Evolutionary conservation across 2,329 filamentous ascomycete genomes (phyloP), one percentile per base, ranked within the genome.

Genomic region (Penicillium rolfsii): DNA sequence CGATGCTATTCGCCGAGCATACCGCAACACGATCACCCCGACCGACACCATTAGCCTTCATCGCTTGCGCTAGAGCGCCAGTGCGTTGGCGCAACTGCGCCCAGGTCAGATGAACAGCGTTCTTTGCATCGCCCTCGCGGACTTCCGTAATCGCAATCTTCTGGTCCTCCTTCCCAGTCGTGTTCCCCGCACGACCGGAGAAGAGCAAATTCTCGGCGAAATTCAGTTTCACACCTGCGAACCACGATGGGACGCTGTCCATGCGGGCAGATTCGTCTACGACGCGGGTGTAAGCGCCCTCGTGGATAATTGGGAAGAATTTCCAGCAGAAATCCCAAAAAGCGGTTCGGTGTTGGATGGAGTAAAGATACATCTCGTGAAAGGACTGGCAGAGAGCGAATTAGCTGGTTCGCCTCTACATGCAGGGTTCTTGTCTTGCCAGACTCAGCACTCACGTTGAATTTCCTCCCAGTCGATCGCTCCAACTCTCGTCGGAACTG

Each of bases 171-270:
- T 95, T 95, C 62, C 85, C 80, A 4, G 73, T 66, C 0, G 80
- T 90, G 76, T 71, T 3, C 74, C 73, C 56, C n/a, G 57, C 5
- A 53, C 48, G 14, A 79, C 78, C 40, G 1, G 83, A 83, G 78
- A 85, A 93, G 28, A 96, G 85, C 28, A 92, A 76, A 71, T 95
- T 96, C 77, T 96, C 91, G 5, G 91, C 89, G 72, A 88, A 94
- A 70, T 93, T 96, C 67, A 95, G 75, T 5, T 80, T 77, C 1
- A 93, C 82, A 33, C 91, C 91, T 1, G 86, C 79, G 74, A 95
- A 96, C 91, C 91, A 96, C 43, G 81, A 78, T 0, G 91, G 91
- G 5, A 94, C 82, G 16, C 81, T 80, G 62, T 91, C 88, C 74
- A 96, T 91, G 1, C 87, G 85, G 1, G 84, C 81, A 0, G 79